Percentiles rank a stretch among this genome's conserved stretches.
phyloP scores from a whole-genome alignment of 306 rosid genomes.

The Pueraria montana region DNA sequence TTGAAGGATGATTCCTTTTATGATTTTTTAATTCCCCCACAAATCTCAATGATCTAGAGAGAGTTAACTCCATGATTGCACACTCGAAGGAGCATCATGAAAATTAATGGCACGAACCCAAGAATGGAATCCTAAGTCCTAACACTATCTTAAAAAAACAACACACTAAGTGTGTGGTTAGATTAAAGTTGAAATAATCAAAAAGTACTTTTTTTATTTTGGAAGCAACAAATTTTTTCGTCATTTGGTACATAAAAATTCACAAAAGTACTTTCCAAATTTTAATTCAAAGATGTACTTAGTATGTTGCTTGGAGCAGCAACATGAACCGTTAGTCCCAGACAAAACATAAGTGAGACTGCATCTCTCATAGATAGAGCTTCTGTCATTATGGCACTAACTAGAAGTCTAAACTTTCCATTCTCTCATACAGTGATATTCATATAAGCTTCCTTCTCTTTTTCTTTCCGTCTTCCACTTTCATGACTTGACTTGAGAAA shows the following conservation, averaged over 20 bases:
- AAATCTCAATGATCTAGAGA: neutral
- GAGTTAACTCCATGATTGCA: neutral
- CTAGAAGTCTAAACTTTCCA: too few relatives aligned
- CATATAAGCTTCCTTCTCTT: neutral
- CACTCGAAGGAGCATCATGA: neutral
- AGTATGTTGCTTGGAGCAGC: too few relatives aligned
- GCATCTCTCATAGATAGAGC: too few relatives aligned
- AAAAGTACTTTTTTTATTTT: too few relatives aligned
- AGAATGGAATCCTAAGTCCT: neutral
- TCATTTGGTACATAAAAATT: too few relatives aligned
- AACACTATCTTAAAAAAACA: neutral
- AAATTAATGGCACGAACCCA: neutral
- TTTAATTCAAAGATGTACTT: too few relatives aligned
- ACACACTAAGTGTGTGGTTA: neutral
- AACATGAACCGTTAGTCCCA: too few relatives aligned
- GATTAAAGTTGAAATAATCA: too few relatives aligned
- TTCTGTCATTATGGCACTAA: too few relatives aligned
- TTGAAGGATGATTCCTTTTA: neutral
- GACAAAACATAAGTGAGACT: too few relatives aligned
- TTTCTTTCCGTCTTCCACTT: conserved; percentile 8
- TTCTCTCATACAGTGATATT: neutral
- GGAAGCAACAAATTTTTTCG: too few relatives aligned
- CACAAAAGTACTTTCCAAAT: too few relatives aligned
- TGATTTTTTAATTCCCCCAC: neutral
- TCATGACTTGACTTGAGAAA: neutral